Evolutionary conservation across 768 basidiomycete genomes (phyloP).

Genomic region (Lactifluus piperatus): DNA sequence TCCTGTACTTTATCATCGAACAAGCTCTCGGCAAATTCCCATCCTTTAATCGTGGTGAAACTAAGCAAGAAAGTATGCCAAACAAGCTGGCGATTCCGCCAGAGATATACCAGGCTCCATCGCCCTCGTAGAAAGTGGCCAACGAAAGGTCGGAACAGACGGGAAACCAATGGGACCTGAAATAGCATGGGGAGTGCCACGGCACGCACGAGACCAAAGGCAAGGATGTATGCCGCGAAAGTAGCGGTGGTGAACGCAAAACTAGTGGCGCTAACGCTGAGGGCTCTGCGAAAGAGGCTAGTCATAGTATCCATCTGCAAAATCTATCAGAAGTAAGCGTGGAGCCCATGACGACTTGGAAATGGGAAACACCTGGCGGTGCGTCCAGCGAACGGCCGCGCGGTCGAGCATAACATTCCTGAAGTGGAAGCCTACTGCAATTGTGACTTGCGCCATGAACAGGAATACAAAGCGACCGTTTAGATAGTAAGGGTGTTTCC

Average conservation of each 20-base stretch:
- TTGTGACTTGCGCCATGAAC: slow-evolving; percentile 40
- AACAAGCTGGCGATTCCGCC: slow-evolving; percentile 38
- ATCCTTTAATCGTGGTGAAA: slow-evolving; percentile 42
- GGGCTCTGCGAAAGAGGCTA: slow-evolving; percentile 8
- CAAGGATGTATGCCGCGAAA: slow-evolving; percentile 31
- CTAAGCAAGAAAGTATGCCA: slow-evolving; percentile 42
- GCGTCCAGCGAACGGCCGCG: slow-evolving; percentile 32
- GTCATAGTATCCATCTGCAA: slow-evolving; percentile 22
- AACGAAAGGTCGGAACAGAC: slow-evolving; percentile 48
- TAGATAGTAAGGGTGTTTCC: slow-evolving; percentile 67
- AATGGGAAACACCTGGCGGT: not conserved
- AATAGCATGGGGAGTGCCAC: slow-evolving; percentile 44
- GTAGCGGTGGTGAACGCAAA: not conserved
- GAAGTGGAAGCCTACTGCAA: slow-evolving; percentile 41
- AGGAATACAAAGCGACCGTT: slow-evolving; percentile 62
- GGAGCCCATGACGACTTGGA: not conserved
- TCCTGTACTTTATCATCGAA: slow-evolving; percentile 54
- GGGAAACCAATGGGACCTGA: slow-evolving; percentile 43
- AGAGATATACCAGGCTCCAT: slow-evolving; percentile 45
- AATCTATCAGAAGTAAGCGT: slow-evolving; percentile 12
- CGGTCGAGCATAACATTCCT: slow-evolving; percentile 59
- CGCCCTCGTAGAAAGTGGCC: slow-evolving; percentile 53
- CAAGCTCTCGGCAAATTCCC: slow-evolving; percentile 55
- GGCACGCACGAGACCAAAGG: slow-evolving; percentile 42
- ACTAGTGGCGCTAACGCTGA: not conserved